These are phyloP conservation scores for Chalciporus piperatus DNA, from an alignment of 768 basidiomycete genomes.

Conservation along the genomic window DNA sequence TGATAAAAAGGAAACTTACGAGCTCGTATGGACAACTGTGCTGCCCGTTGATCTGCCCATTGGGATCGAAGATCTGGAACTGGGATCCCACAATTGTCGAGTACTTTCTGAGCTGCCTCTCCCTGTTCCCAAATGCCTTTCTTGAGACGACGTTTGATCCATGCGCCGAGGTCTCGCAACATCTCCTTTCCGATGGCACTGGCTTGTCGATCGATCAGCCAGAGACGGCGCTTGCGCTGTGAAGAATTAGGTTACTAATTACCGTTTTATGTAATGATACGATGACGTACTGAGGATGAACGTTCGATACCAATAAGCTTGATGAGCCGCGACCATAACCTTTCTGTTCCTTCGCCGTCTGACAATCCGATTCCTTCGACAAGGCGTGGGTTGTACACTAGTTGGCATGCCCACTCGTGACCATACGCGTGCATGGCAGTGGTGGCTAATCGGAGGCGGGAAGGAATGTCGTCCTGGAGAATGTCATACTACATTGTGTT, in stretches of 20 bases:
- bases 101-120: not conserved
- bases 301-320: conserved; percentile 35
- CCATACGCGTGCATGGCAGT: conserved; percentile 40
- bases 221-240: not conserved
- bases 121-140: not conserved
- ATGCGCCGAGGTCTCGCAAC: not conserved
- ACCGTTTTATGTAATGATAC: not conserved
- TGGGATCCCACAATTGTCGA: not conserved
- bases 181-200: not conserved
- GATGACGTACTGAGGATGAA: conserved; percentile 29
- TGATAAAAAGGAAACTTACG: not conserved
- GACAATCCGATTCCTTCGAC: conserved; percentile 23
- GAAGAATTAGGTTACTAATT: too few species aligned
- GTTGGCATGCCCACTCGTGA: conserved; percentile 32
- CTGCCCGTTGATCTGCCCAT: not conserved
- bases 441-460: conserved; percentile 20
- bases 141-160: not conserved
- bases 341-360: conserved; percentile 8
- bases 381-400: not conserved
- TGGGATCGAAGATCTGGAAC: not conserved
- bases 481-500: not conserved
- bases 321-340: conserved; percentile 33
- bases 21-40: not conserved
- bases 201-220: not conserved
- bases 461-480: not conserved